These are phyloP conservation scores for Gossypium davidsonii DNA, from an alignment of 441 rosid genomes.

Conservation along the genomic window DNA sequence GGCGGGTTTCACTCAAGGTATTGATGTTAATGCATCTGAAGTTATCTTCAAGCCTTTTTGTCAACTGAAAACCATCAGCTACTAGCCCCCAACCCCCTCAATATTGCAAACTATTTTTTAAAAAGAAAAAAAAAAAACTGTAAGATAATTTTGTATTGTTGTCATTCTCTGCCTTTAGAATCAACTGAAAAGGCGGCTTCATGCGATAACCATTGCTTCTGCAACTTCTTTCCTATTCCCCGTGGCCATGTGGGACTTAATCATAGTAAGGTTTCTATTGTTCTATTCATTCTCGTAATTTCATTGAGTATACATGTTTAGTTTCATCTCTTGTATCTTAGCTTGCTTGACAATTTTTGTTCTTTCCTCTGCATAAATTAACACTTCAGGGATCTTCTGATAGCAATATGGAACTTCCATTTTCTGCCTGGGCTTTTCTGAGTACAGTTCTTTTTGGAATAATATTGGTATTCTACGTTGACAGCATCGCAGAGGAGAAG, in stretches of 20 bases:
- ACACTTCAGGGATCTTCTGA: constrained; percentile 63
- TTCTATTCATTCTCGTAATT: background rate
- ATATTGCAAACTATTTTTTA: background rate
- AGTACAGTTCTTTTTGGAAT: constrained; percentile 76
- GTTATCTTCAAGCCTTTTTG: constrained; percentile 7
- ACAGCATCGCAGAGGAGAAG: constrained; percentile 94
- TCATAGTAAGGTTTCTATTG: constrained; percentile 49
- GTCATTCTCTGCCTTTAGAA: constrained; percentile 38
- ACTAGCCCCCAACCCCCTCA: background rate
- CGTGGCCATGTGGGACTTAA: constrained; percentile 93
- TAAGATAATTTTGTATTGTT: background rate
- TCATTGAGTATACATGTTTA: background rate
- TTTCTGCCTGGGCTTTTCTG: constrained; percentile 83
- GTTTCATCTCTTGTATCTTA: constrained; percentile 11
- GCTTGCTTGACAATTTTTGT: constrained; percentile 12
- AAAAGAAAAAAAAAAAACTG: background rate
- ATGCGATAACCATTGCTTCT: constrained; percentile 77
- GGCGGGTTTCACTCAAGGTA: constrained; percentile 92
- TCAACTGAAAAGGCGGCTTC: constrained; percentile 82
- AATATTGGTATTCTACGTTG: constrained; percentile 77
- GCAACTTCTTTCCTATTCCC: constrained; percentile 91
- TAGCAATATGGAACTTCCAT: constrained; percentile 45
- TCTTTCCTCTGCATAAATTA: constrained; percentile 17
- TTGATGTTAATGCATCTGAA: constrained; percentile 11
- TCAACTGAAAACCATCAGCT: constrained; percentile 9